Evolutionary conservation across 768 basidiomycete species (phyloP), one percentile per base, ranked within the genome.

Genomic region (Podaxis sp.): DNA sequence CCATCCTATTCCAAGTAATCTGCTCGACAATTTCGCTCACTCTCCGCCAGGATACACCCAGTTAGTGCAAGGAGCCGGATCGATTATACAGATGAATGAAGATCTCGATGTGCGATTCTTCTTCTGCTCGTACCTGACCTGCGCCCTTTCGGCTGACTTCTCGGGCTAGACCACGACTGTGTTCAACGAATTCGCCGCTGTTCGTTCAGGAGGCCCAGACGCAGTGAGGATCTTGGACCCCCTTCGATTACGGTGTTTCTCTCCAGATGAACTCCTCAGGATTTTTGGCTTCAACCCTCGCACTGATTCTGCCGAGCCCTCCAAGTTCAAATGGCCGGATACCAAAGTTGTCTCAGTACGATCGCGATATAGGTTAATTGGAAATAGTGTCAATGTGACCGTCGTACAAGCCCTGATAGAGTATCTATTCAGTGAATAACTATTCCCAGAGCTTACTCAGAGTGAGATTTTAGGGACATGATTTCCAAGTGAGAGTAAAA

Each of bases 381-480:
- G 92, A 17, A 94, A 93, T 72, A 92, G 91, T 61, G 86, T 93
- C 7, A 93, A 93, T 72, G 89, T 93, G 6, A 77, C 77, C 60
- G 91, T 93, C 11, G 86, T 93, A 0, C 78, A 81, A 56, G 75
- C 78, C 63, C 76, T 92, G 56, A 80, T 93, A 46, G 72, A 78
- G 44, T 89, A 87, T 72, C 73, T 93, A 48, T 84, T 85, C 62
- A 66, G 20, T 24, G 60, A 62, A 36, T 62, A 36, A 50, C 30
- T 44, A 20, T 26, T n/a, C 54, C 13, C 26, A 15, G 41, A 44
- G 15, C 41, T 44, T 49, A 10, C 22, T 28, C 49, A 50, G 49
- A 50, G 49, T 50, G 49, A 50, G 24, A 24, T 26, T 6, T 26
- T 50, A 28, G 24, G 49, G 11, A 20, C n/a, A 3, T 46, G 44